Evolutionary conservation across 495 filamentous ascomycete species (phyloP), one percentile per base, ranked within the genome.

Genomic region (Friedmanniomyces endolithicus): DNA sequence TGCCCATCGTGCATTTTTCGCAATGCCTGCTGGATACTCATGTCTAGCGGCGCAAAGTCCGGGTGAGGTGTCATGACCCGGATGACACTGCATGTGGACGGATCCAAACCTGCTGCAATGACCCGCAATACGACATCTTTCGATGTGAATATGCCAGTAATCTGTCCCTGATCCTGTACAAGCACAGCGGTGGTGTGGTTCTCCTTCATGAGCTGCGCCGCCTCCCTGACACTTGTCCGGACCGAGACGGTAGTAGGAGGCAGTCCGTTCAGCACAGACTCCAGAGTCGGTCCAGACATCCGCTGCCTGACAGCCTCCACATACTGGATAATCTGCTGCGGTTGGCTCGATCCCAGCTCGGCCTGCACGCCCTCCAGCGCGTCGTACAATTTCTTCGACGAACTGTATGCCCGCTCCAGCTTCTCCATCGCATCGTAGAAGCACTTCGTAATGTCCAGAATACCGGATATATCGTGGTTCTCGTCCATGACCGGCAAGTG

Each of bases 401-500:
- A 97, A 65, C 86, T 86, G 69, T 98, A 98, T 19, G 92, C 94
- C 46, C 92, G 82, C 70, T 98, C 92, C 55, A 98, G 70, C 72
- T 98, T 98, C 74, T 98, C 92, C 92, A 98, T 98, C 40, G 92
- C 92, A 73, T 98, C 92, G 68, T 98, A 98, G 72, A 98, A 98
- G 72, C 92, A 98, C 71, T 97, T 98, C 25, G 92, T 98, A 65
- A 98, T 98, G 74, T 98, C 92, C 44, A 98, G 76, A 58, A 98
- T 89, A 72, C 92, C 92, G 17, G 90, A 95, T 54, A 98, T 98
- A 66, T 98, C 89, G 67, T 97, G 90, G 70, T 97, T 95, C 75
- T 98, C 92, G 68, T 98, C 92, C 92, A 98, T 98, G 43, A 98
- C 92, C 1, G 92, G 92, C 58, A 98, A 70, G 78, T 98, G 92